Conservation (phyloP, 1,284 basidiomycete species). For the Sporisorium reilianum region DNA sequence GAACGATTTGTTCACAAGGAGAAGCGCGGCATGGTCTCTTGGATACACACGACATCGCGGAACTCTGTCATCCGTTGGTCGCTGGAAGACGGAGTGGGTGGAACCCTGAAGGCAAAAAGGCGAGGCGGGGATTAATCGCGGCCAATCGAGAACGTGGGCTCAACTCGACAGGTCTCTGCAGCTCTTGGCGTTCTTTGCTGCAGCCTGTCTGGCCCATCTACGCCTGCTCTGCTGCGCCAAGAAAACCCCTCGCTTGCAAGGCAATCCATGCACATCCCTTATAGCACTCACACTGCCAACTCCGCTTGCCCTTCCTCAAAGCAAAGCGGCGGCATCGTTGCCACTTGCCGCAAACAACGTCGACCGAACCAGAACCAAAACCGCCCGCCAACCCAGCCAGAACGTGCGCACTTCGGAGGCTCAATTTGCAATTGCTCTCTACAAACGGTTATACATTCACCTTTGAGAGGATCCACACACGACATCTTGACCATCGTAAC, state of each 20-base stretch:
- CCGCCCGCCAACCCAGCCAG: too few relatives aligned
- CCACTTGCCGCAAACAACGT: neutral
- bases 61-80: neutral
- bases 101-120: neutral
- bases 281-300: too few relatives aligned
- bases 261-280: neutral
- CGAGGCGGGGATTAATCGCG: too few relatives aligned
- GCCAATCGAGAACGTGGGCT: constrained; percentile 23
- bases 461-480: constrained; percentile 4
- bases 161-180: constrained; percentile 26
- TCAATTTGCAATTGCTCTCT: constrained; percentile 18
- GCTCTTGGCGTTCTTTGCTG: constrained; percentile 19
- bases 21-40: neutral
- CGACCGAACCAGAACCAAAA: too few relatives aligned
- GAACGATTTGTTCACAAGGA: too few relatives aligned
- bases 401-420: constrained; percentile 20
- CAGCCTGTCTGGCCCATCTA: too few relatives aligned
- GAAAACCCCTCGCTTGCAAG: neutral
- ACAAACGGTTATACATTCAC: neutral
- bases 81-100: neutral
- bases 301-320: neutral
- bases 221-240: too few relatives aligned
- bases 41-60: neutral
- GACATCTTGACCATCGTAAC: constrained; percentile 4
- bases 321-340: constrained; percentile 34